Conservation (phyloP, 2,329 filamentous ascomycete species). For the Penicillium digitatum region DNA sequence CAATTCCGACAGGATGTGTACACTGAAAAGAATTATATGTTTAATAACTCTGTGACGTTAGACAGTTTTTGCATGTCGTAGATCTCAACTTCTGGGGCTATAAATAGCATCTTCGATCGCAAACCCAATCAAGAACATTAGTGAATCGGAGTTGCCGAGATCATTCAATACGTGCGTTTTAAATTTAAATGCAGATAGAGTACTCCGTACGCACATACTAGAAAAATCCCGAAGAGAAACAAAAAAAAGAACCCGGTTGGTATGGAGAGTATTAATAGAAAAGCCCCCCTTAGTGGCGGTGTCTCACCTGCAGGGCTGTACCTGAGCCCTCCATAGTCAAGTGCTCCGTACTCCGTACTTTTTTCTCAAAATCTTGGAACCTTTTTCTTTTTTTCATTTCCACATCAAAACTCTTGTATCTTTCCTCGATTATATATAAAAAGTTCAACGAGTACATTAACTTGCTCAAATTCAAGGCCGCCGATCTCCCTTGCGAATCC, state of each 20-base stretch:
- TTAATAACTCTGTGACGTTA: not conserved
- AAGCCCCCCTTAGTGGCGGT: slow-evolving; percentile 12
- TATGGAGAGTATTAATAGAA: slow-evolving; percentile 18
- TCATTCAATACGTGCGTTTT: not conserved
- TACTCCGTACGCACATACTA: no score
- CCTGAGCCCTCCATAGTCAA: slow-evolving; percentile 8
- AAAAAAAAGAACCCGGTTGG: not conserved
- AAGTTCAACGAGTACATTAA: not conserved
- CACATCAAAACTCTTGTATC: not conserved
- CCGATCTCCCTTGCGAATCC: not conserved
- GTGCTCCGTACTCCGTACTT: no score
- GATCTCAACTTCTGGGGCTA: slow-evolving; percentile 2
- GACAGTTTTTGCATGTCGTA: not conserved
- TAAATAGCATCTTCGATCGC: slow-evolving; percentile 11
- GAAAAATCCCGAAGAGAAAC: not conserved
- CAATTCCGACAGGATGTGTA: slow-evolving; percentile 20
- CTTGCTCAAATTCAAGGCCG: not conserved
- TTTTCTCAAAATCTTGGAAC: not conserved
- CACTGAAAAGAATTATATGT: slow-evolving; percentile 17
- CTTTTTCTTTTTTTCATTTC: not conserved
- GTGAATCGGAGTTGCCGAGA: not conserved
- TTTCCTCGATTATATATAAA: not conserved
- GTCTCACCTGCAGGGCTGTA: slow-evolving; percentile 14
- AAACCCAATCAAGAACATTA: not conserved
- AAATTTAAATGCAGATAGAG: not conserved